Evolutionary conservation across 228 moss, liverwort and hornwort species (phyloP).

Genomic region (Sphagnum magellanicum): DNA sequence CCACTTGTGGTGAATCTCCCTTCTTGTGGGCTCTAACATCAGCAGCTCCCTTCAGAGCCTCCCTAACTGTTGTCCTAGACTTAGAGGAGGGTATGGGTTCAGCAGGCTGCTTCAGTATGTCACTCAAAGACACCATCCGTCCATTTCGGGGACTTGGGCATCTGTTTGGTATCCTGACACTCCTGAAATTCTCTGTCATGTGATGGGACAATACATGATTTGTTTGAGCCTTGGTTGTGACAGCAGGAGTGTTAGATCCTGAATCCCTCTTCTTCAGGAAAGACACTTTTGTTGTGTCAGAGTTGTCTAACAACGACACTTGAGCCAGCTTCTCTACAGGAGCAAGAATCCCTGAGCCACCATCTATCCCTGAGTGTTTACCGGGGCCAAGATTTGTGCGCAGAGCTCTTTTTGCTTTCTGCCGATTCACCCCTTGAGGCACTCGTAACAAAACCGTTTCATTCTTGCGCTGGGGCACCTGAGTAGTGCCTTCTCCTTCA

Average conservation of each 20-base stretch:
- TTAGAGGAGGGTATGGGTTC: constrained; percentile 10
- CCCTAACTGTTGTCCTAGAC: constrained; percentile 11
- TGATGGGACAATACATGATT: constrained; percentile 14
- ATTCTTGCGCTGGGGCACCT: constrained; percentile 16
- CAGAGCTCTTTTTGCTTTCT: constrained; percentile 67
- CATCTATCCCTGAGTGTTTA: constrained; percentile 10
- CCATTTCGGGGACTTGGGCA: constrained; percentile 69
- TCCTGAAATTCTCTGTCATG: constrained; percentile 31
- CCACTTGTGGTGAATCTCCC: constrained; percentile 11
- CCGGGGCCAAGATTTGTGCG: constrained; percentile 31
- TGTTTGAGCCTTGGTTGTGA: constrained; percentile 2
- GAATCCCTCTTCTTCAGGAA: constrained; percentile 6
- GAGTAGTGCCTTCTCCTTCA: constrained; percentile 13
- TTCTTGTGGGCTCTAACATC: constrained; percentile 26
- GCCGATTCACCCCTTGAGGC: constrained; percentile 61
- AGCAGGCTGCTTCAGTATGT: constrained; percentile 62
- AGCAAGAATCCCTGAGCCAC: constrained; percentile 7
- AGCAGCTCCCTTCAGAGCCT: constrained; percentile 15
- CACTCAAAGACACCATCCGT: constrained; percentile 77
- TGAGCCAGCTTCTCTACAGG: constrained; percentile 12
- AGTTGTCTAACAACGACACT: constrained; percentile 13
- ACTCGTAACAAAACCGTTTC: constrained; percentile 55
- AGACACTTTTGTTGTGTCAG: constrained; percentile 9
- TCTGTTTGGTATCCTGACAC: constrained; percentile 50
- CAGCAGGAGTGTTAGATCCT: constrained; percentile 11